Conservation (phyloP, 257 asterid genomes). For the Plantago major region DNA sequence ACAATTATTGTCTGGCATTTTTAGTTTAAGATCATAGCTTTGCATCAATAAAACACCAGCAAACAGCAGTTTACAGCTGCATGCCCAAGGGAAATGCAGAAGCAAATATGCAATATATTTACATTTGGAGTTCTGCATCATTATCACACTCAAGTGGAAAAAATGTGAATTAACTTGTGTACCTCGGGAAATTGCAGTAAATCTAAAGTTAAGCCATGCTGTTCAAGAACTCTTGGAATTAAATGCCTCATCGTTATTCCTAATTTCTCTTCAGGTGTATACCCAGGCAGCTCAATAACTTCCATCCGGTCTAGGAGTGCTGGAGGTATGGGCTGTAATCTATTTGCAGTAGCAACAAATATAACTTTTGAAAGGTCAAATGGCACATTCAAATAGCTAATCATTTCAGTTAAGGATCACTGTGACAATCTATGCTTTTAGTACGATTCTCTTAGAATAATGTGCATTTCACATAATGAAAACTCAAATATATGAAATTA, state of each 20-base stretch:
- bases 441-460: slow-evolving; percentile 5
- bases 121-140: slow-evolving; percentile 20
- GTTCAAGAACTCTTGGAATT: slow-evolving; percentile 95
- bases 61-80: slow-evolving; percentile 5
- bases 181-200: slow-evolving; percentile 98
- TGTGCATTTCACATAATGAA: slow-evolving; percentile 7
- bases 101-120: not conserved
- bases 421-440: slow-evolving; percentile 6
- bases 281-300: slow-evolving; percentile 97
- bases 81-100: slow-evolving; percentile 16
- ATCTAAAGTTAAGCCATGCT: slow-evolving; percentile 86
- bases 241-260: slow-evolving; percentile 84
- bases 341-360: slow-evolving; percentile 97
- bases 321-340: slow-evolving; percentile 92
- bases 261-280: slow-evolving; percentile 97
- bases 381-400: slow-evolving; percentile 93
- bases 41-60: not conserved
- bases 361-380: slow-evolving; percentile 96
- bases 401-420: slow-evolving; percentile 57
- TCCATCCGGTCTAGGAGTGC: slow-evolving; percentile 98
- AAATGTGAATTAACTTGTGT: slow-evolving; percentile 24
- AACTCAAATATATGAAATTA: slow-evolving; percentile 5
- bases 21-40: not conserved
- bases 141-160: slow-evolving; percentile 12
- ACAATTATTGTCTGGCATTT: not conserved